Percentiles rank a stretch among this genome's conserved stretches.
These are phyloP conservation scores for Echeveria elegans DNA, from an alignment of 164 flowering plant genomes.

Conservation along the genomic window DNA sequence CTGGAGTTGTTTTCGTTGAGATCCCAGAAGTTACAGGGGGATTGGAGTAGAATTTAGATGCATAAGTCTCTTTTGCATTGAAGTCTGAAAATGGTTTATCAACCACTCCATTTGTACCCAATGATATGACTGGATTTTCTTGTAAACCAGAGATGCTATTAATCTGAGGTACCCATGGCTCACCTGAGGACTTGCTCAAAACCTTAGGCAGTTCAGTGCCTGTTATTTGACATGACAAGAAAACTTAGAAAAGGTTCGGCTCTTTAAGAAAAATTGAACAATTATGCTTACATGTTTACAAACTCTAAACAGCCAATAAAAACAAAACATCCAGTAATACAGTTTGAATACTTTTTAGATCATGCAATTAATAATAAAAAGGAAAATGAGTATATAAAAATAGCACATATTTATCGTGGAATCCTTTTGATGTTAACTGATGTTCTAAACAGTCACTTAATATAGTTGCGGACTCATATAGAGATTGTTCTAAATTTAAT, in stretches of 20 bases:
- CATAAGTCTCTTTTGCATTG: not conserved
- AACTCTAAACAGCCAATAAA: not conserved
- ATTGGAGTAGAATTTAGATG: not conserved
- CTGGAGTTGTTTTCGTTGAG: not conserved
- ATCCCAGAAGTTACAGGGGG: not conserved
- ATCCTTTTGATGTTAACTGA: no score
- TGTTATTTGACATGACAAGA: not conserved
- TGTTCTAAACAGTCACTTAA: not conserved
- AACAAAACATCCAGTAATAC: not conserved
- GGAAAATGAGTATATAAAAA: no score
- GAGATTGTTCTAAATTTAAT: no score
- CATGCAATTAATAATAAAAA: not conserved
- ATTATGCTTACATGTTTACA: not conserved
- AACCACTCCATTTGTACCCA: not conserved
- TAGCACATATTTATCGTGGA: no score
- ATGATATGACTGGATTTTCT: not conserved
- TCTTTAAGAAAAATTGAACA: not conserved
- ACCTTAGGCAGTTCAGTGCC: not conserved
- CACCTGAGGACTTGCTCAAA: not conserved
- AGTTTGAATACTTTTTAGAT: not conserved
- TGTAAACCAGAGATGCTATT: not conserved
- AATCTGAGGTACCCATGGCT: not conserved
- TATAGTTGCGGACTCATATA: not conserved
- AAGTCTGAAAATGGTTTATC: not conserved
- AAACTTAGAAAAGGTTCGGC: not conserved